These are phyloP conservation scores for Podaxis sp. DNA, from an alignment of 768 basidiomycete genomes.

Conservation along the genomic window DNA sequence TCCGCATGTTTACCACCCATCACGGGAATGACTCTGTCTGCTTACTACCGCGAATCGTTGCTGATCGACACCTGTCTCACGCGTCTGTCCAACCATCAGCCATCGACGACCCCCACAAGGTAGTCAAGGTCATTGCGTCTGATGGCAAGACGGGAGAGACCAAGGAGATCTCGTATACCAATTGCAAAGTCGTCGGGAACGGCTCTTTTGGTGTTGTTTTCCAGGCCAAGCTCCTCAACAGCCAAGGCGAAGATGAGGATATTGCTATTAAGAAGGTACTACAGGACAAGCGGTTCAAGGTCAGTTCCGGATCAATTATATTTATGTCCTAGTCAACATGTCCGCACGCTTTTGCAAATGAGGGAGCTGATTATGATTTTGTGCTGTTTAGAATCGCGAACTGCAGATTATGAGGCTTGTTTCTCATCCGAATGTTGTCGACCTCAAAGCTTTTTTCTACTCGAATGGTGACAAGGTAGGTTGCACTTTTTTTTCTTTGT, in stretches of 20 bases:
- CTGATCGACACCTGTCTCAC: slow-evolving; percentile 33
- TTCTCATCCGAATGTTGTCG: slow-evolving; percentile 96
- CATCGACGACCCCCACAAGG: slow-evolving; percentile 95
- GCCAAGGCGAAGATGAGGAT: slow-evolving; percentile 68
- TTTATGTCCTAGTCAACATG: slow-evolving; percentile 20
- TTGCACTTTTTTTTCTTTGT: slow-evolving; percentile 15
- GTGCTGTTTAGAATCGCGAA: slow-evolving; percentile 81
- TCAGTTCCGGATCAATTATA: slow-evolving; percentile 37
- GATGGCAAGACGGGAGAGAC: slow-evolving; percentile 93
- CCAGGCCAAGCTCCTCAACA: slow-evolving; percentile 82
- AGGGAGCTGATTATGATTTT: slow-evolving; percentile 9
- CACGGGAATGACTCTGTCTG: slow-evolving; percentile 1
- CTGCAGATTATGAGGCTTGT: slow-evolving; percentile 98
- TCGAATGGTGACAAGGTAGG: slow-evolving; percentile 98
- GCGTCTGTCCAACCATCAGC: slow-evolving; percentile 38
- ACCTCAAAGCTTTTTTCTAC: slow-evolving; percentile 97
- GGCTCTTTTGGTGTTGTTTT: slow-evolving; percentile 99
- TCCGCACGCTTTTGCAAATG: slow-evolving; percentile 10
- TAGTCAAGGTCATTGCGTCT: slow-evolving; percentile 93
- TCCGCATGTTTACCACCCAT: slow-evolving; percentile 14
- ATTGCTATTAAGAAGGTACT: slow-evolving; percentile 99
- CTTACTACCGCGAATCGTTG: slow-evolving; percentile 30
- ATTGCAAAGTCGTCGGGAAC: slow-evolving; percentile 98
- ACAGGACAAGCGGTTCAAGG: slow-evolving; percentile 99
- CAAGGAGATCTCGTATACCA: slow-evolving; percentile 89